Conservation (phyloP, 495 filamentous ascomycete species). For the Neurospora pannonica region DNA sequence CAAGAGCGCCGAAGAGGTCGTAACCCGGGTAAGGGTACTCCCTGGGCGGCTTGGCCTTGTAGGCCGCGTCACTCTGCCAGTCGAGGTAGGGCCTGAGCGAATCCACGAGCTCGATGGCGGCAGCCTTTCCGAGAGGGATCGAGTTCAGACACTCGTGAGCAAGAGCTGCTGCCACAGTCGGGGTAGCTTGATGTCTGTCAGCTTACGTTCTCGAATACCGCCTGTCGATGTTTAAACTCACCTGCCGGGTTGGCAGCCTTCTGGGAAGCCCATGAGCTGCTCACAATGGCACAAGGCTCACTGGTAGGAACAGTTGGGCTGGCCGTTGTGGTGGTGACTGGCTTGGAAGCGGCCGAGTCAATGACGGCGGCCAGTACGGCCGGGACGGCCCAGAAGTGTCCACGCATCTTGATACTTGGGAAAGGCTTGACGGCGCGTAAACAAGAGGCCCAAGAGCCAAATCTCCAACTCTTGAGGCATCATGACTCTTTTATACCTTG, state of each 20-base stretch:
- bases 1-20: constrained; percentile 29
- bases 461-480: not conserved
- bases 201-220: not conserved
- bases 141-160: constrained; percentile 22
- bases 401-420: not conserved
- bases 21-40: constrained; percentile 21
- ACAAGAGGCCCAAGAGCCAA: not conserved
- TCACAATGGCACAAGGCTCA: constrained; percentile 33
- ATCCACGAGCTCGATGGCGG: constrained; percentile 22
- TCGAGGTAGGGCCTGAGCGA: constrained; percentile 21
- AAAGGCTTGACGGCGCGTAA: not conserved
- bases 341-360: not conserved
- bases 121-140: constrained; percentile 18
- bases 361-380: not conserved
- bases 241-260: constrained; percentile 5
- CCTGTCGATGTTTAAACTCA: not conserved
- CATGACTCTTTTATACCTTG: not conserved
- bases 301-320: constrained; percentile 8
- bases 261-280: constrained; percentile 29
- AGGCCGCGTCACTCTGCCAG: constrained; percentile 34
- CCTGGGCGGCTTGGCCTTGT: constrained; percentile 33
- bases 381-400: not conserved
- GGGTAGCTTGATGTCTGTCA: not conserved
- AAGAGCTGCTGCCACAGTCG: constrained; percentile 16
- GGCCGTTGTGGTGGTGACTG: constrained; percentile 1